Base-by-base conservation (phyloP, 257 asterid species). In the Przewalskia tangutica region DNA sequence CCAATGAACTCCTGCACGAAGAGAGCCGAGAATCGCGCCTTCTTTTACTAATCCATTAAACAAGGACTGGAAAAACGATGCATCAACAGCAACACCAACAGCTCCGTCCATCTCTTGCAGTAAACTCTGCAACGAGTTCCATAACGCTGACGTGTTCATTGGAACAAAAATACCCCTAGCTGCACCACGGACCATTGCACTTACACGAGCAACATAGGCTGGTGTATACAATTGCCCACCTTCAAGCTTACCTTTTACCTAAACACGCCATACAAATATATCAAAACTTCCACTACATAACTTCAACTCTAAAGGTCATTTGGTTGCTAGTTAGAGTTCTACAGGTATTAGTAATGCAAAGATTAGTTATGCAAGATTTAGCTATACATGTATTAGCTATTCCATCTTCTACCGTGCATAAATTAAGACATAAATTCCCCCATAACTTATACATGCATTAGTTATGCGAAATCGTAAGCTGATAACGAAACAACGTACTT, bases 171-270 rank as follows among this genome's bases (percentile, higher is more conserved):
- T 88, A 68, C 98, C 98, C 85, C 98, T 91, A 6, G 97, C 97
- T 67, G 97, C 98, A 88, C 99, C 99, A 10, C 98, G 94, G 73
- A 96, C 99, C 98, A 93, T 94, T 67, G 98, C 98, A 88, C 86
- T 89, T 84, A 96, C 92, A 65, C 98, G 98, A 1, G 95, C 93
- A 75, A 96, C 97, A 89, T 96, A 93, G 50, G 98, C 99, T 3
- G 99, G 98, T n/a, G 99, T 96, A 87, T 93, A 96, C 88, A 96
- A 75, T 82, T 94, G 99, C 36, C 98, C 99, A 13, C 98, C 99
- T 91, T 96, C 99, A 85, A 94, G 97, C 91, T 95, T 91, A 65
- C 98, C 99, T 86, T 94, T 96, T 75, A 96, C 91, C 99, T 96
- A 84, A 56, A 11, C 63, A 81, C 81, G 73, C 85, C 79, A 84